Evolutionary conservation across 2,329 filamentous ascomycete species (phyloP), one percentile per base, ranked within the genome.

Genomic region (Pseudogymnoascus sp.): DNA sequence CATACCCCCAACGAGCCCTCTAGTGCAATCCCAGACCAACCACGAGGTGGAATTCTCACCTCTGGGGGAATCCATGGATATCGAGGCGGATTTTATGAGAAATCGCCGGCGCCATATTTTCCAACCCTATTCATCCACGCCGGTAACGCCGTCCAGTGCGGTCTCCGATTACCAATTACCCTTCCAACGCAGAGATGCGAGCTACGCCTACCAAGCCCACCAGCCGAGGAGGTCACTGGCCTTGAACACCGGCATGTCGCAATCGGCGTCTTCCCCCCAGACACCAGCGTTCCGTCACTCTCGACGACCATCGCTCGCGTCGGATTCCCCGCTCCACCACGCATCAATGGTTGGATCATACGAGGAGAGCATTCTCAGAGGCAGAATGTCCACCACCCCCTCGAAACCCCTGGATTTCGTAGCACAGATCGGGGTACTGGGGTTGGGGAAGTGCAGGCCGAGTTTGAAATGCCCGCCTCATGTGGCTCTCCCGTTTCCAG

Each of bases 291-390:
- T 81, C 51, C 80, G 82, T 3, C 79, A 85, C 2, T 75, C 81
- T 14, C 82, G 92, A 48, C 79, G 84, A 7, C 87, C 88, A 0
- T 97, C 93, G 0, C 79, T 90, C 54, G 83, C 85, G 14, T 86
- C 88, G 0, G 93, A 96, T 54, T 92, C 91, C 2, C 88, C 91
- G 3, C 79, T 95, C 28, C 90, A 93, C 64, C 92, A 96, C 75
- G 93, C 93, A 7, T 93, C 93, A 3, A 96, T 99, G 90, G 93
- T 98, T 1, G 95, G 95, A 1, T 97, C 93, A 1, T 99, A 97
- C 70, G 95, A 99, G 76, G 95, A 99, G 77, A 97, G 92, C 28
- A 97, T 99, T 66, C 79, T 99, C 1, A 87, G 92, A 57, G 95
- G 95, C 41, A 86, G 95, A 67, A 99, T 99, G 95, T 98, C 95